These are phyloP conservation scores for Fusarium paranaense DNA, from an alignment of 2,329 filamentous ascomycete species.

Conservation along the genomic window DNA sequence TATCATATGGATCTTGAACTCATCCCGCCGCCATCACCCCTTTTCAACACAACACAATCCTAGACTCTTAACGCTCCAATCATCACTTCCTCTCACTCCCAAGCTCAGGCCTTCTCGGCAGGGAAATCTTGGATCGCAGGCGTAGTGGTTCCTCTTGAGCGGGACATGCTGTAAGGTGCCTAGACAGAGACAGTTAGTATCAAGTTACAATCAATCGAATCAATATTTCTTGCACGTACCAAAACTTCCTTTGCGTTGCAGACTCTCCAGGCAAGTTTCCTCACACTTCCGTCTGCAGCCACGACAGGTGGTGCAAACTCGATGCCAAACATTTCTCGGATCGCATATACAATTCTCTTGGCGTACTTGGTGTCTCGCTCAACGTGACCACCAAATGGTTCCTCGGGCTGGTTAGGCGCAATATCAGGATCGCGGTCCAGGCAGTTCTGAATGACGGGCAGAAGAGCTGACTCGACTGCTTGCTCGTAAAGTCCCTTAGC, in stretches of 20 bases:
- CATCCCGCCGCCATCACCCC: constrained; percentile 1
- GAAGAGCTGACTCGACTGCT: constrained; percentile 79
- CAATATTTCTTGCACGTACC: constrained; percentile 64
- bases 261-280: constrained; percentile 92
- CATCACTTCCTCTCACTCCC: neutral
- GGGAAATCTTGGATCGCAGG: constrained; percentile 60
- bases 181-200: constrained; percentile 47
- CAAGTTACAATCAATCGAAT: neutral
- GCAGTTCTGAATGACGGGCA: constrained; percentile 90
- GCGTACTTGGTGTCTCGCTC: constrained; percentile 91
- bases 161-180: constrained; percentile 80
- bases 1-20: constrained; percentile 31
- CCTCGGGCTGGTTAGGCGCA: constrained; percentile 81
- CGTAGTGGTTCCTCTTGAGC: constrained; percentile 71
- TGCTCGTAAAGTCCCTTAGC: constrained; percentile 71
- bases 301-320: constrained; percentile 96
- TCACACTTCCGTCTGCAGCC: constrained; percentile 88
- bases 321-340: constrained; percentile 96
- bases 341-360: constrained; percentile 90
- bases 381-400: constrained; percentile 86
- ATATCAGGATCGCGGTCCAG: constrained; percentile 93
- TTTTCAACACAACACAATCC: neutral
- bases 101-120: constrained; percentile 38
- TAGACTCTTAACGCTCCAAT: neutral
- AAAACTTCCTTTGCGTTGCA: constrained; percentile 96